phyloP scores from a whole-genome alignment of 805 yeast genomes.

The Pichia deserticola region DNA sequence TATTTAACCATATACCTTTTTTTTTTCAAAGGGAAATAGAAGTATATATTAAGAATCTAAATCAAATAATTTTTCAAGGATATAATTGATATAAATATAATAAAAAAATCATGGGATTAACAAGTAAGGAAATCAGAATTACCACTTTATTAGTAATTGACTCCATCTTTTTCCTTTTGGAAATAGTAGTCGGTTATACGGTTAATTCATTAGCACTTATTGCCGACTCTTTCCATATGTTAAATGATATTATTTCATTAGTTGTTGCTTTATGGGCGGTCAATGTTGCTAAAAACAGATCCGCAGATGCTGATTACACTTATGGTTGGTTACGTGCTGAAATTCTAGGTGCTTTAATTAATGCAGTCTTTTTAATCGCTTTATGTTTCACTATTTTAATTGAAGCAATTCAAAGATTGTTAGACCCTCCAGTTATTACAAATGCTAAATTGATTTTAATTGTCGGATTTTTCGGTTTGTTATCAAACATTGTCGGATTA shows the following conservation, averaged over 20 bases:
- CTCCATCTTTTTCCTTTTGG: conserved; percentile 75
- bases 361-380: conserved; percentile 89
- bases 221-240: conserved; percentile 97
- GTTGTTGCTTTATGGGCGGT: conserved; percentile 96
- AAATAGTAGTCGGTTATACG: conserved; percentile 78
- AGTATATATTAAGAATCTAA: no score
- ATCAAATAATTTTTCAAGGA: background rate
- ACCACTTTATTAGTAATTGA: conserved; percentile 66
- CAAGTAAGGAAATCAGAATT: conserved; percentile 62
- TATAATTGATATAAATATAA: background rate
- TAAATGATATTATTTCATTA: conserved; percentile 86
- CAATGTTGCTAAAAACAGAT: conserved; percentile 69
- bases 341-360: conserved; percentile 87
- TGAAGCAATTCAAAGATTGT: conserved; percentile 86
- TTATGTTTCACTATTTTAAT: conserved; percentile 85
- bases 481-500: conserved; percentile 78
- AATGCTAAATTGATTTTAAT: conserved; percentile 76
- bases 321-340: conserved; percentile 99
- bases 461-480: conserved; percentile 79
- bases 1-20: no score
- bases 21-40: no score
- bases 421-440: conserved; percentile 69
- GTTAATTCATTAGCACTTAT: conserved; percentile 91
- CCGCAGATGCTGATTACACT: conserved; percentile 83
- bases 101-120: conserved; percentile 11